phyloP scores from a whole-genome alignment of 1,284 basidiomycete genomes.

The Lentinula novae-zelandiae region DNA sequence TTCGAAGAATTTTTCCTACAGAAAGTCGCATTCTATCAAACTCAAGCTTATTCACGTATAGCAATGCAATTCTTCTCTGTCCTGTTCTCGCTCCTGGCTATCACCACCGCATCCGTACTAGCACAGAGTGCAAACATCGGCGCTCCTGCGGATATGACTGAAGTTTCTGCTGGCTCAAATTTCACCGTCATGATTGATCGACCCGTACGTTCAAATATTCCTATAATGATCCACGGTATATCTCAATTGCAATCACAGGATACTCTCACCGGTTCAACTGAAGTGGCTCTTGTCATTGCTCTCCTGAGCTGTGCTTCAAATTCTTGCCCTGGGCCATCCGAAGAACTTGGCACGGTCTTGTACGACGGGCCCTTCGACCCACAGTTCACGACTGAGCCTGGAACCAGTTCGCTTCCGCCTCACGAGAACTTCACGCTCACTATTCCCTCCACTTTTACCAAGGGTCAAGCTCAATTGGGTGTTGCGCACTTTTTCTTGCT shows the following conservation, averaged over 20 bases:
- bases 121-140: constrained; percentile 17
- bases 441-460: constrained; percentile 30
- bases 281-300: constrained; percentile 10
- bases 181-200: constrained; percentile 15
- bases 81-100: constrained; percentile 16
- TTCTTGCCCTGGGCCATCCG: constrained; percentile 26
- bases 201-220: constrained; percentile 9
- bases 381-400: constrained; percentile 21
- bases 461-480: constrained; percentile 33
- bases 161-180: constrained; percentile 10
- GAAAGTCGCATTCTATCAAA: background rate
- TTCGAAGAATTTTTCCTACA: too few relatives aligned
- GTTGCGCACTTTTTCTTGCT: constrained; percentile 42
- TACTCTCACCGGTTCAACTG: constrained; percentile 6
- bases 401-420: constrained; percentile 27
- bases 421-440: constrained; percentile 50
- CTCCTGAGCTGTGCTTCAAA: constrained; percentile 4
- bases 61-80: background rate
- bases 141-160: constrained; percentile 11
- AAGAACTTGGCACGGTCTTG: constrained; percentile 37
- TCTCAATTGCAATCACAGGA: background rate
- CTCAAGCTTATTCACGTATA: background rate
- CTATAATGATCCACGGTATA: background rate
- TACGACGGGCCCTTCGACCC: constrained; percentile 44
- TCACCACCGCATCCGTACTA: constrained; percentile 8